These are phyloP conservation scores for Eucalyptus regnans DNA, from an alignment of 345 rosid species.

Conservation along the genomic window DNA sequence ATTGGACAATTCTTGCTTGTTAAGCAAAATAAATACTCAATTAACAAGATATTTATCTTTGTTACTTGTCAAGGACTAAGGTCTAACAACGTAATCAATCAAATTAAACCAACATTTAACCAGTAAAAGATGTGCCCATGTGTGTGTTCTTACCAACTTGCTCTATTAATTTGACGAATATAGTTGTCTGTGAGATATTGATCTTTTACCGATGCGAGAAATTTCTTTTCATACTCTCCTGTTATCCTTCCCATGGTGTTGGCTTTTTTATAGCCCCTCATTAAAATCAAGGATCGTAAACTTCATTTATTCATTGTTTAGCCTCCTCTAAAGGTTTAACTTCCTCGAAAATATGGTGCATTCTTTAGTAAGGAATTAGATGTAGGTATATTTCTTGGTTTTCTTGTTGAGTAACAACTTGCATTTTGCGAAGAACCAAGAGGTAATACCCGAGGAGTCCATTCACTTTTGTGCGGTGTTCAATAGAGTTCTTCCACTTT, in stretches of 20 bases:
- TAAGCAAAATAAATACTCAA: background rate
- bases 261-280: background rate
- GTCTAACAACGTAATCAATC: too few species aligned
- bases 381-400: background rate
- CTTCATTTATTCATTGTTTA: background rate
- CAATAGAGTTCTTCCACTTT: background rate
- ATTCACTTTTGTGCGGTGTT: background rate
- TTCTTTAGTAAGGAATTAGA: background rate
- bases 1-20: background rate
- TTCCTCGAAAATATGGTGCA: too few species aligned
- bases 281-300: background rate
- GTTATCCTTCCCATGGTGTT: background rate
- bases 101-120: background rate
- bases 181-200: background rate
- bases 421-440: background rate
- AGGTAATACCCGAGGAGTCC: background rate
- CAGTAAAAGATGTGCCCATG: background rate
- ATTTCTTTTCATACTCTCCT: background rate
- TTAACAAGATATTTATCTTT: background rate
- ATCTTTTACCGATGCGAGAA: background rate
- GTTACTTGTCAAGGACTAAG: background rate
- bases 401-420: background rate
- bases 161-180: background rate
- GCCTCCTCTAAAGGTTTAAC: too few species aligned
- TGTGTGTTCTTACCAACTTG: background rate